Base-by-base conservation (phyloP, 2,329 filamentous ascomycete genomes). In the Juglanconis juglandina region DNA sequence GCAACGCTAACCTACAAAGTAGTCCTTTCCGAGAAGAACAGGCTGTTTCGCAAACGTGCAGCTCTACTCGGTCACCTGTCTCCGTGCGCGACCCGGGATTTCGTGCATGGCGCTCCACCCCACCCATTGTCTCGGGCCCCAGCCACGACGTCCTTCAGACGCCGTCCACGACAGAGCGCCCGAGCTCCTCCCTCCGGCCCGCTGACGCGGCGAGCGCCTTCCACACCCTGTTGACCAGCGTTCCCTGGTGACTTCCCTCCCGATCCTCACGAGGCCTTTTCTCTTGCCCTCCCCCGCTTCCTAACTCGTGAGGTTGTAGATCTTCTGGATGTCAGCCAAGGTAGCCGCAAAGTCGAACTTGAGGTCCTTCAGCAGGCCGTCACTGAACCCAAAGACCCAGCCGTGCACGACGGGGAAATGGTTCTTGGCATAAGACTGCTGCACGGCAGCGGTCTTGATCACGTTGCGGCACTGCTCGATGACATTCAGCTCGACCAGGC, bases 401-500 rank as follows among this genome's bases (percentile, higher is more conserved):
- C 87, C 88, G 74, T 90, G 87, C 56, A 91, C 87, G 63, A 90
- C 81, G 56, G 88, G 88, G 69, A 82, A 90, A 66, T 81, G 74
- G 67, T 88, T 85, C 69, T 82, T 72, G 50, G 79, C 79, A 68
- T 85, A 90, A 17, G 79, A 84, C 75, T 92, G 85, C 75, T 92
- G 86, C n/a, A 96, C 87, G 35, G 85, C 86, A 30, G 88, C 86
- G 68, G 92, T 92, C 80, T 92, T 88, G 79, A 89, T 87, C 65
- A 96, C 80, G 67, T 89, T 88, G 71, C 89, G 85, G 71, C 92
- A 86, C 71, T 92, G 89, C 75, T 90, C 85, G 44, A 87, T 74
- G 53, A 96, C 91, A 71, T 96, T 96, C 70, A 95, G 82, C 79
- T 96, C 91, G 53, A 92, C 89, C 59, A 97, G 79, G 64, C 88